Evolutionary conservation across 192 early-diverging fungal genomes (phyloP), one percentile per base, ranked within the genome.

Genomic region (Helicostylum pulchrum): DNA sequence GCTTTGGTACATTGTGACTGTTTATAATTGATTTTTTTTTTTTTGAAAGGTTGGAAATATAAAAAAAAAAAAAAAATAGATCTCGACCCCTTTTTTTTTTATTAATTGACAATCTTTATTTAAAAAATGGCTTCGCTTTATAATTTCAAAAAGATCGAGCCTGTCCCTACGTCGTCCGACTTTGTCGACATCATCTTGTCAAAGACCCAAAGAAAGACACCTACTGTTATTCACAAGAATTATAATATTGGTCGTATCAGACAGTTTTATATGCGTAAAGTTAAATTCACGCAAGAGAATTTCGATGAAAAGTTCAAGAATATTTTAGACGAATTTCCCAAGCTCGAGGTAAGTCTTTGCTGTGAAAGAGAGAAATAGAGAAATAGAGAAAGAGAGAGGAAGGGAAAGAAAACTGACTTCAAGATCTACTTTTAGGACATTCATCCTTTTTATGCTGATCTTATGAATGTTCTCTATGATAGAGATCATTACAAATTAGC

Each of bases 381-480:
- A 39, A 36, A 36, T 36, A 36, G 36, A 0, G 5, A 9, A 10
- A 0, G 5, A 39, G 9, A 39, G 6, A 39, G 6, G 6, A 39
- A 10, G 36, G 7, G 3, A 3, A 7, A 7, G 34, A 36, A 39
- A 9, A 39, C 36, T 39, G 5, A 39, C 9, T 9, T 36, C 7
- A 10, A 10, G 36, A 10, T 39, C 9, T 34, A n/a, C 0, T 14
- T 8, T 20, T 75, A 92, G 90, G 90, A 99, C 79, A 97, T 99
- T 72, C 98, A 99, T 71, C 98, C 98, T 45, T 99, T 99, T 80
- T 99, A 99, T 77, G 85, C 98, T 14, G 98, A 99, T 75, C 82
- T 99, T 70, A 98, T 99, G 95, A 99, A 99, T 83, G 97, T 99
- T 26, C 87, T 99, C 58, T 99, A 99, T 82, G 98, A 99, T 84